Evolutionary conservation across 2,329 filamentous ascomycete species (phyloP).

Genomic region (Claviceps africana): DNA sequence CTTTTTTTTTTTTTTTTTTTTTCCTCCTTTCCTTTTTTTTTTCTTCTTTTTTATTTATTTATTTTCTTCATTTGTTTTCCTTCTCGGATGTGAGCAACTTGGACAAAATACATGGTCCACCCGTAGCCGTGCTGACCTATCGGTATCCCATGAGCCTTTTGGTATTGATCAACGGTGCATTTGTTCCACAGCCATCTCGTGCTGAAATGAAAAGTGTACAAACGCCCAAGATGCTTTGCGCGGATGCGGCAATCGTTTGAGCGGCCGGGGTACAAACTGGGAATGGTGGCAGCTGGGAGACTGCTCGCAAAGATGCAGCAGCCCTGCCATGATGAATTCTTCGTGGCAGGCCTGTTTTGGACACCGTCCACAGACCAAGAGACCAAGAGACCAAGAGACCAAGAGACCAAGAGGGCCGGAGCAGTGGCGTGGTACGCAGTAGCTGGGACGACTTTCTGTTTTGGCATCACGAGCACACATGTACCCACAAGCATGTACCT

Average conservation of each 20-base stretch:
- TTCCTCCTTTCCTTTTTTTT: too few species aligned
- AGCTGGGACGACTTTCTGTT: background rate
- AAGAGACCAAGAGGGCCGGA: background rate
- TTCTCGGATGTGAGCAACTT: background rate
- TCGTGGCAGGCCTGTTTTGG: background rate
- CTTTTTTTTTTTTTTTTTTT: too few species aligned
- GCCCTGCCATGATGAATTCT: background rate
- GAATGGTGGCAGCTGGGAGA: background rate
- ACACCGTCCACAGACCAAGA: background rate
- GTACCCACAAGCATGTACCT: background rate
- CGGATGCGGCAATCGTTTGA: background rate
- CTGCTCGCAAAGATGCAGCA: background rate
- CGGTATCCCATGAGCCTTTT: background rate
- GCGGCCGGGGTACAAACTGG: background rate
- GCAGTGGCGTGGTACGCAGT: too few species aligned
- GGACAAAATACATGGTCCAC: background rate
- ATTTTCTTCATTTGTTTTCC: background rate
- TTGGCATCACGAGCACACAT: background rate
- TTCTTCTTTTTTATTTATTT: too few species aligned
- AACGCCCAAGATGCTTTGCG: background rate
- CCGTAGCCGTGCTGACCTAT: background rate
- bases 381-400: background rate
- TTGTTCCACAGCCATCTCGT: too few species aligned
- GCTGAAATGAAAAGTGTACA: too few species aligned
- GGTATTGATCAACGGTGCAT: slow-evolving; percentile 1